Base-by-base conservation (phyloP, 331 rosid genomes). In the Ulmus americana region DNA sequence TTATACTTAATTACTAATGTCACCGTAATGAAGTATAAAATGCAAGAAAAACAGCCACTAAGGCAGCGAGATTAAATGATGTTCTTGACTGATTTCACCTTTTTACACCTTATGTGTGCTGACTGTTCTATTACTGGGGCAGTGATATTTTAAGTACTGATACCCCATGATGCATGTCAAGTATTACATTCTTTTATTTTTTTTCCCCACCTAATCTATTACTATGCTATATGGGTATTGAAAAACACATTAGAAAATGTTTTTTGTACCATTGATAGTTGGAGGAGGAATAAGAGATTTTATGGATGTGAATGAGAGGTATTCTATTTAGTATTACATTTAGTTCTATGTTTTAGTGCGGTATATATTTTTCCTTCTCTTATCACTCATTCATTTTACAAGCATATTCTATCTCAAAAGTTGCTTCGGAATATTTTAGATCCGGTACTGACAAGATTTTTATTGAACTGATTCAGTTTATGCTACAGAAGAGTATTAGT, bases 231-330 rank as follows among this genome's bases (percentile, higher is more conserved):
- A 28, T 64, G 89, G 98, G 95, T 90, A 49, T 78, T 94, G 78
- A 84, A 84, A 76, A 81, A 75, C 75, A 71, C 97, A 51, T 90
- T 95, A 55, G 95, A 87, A 82, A 94, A 90, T 79, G 95, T 94
- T 64, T 94, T 0, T 94, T 76, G 99, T 94, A 63, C 99, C 97
- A 52, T 75, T 94, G 76, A 94, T 95, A 50, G 97, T 94, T 68
- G 97, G 99, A 13, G 97, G 97, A 46, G 99, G 99, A 67, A 90
- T 94, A 67, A 89, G 95, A 83, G 97, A 94, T 82, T 94, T 94
- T 75, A 85, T 84, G 16, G 97, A 94, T 81, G 82, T 86, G 8
- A 81, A 67, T 73, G 99, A 95, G 61, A 87, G 97, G 98, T 89
- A 80, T 77, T 41, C 56, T 66, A 69, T 64, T 46, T 10, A 38